Percentiles rank a stretch among this genome's conserved stretches.
Conservation (phyloP, 352 stramenopile species). For the Blastocystis sp. region DNA sequence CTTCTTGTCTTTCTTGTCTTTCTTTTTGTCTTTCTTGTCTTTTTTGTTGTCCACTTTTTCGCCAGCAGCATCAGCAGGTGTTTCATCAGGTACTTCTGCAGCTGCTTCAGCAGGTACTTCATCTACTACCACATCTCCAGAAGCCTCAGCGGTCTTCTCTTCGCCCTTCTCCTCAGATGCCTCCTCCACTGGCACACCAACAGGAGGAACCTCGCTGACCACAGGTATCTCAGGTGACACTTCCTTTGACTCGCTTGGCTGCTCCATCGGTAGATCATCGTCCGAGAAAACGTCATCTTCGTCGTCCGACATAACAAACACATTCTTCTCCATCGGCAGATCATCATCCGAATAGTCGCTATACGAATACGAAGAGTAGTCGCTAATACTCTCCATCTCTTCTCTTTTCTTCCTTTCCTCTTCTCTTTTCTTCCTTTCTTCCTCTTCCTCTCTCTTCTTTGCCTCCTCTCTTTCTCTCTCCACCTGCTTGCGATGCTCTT, state of each 20-base stretch:
- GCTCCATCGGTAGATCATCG: constrained; percentile 31
- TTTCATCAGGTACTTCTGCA: not conserved
- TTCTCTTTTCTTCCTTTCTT: not conserved
- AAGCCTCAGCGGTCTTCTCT: not conserved
- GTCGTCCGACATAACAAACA: constrained; percentile 32
- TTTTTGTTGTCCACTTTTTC: not conserved
- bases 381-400: not conserved
- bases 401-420: not conserved
- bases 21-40: constrained; percentile 1
- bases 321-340: not conserved
- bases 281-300: constrained; percentile 47
- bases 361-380: not conserved
- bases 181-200: not conserved
- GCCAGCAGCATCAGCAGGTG: not conserved
- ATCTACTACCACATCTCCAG: not conserved
- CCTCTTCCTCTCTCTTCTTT: not conserved
- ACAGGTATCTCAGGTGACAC: not conserved
- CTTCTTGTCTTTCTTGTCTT: not conserved
- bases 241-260: not conserved
- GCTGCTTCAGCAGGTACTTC: not conserved
- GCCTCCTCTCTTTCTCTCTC: not conserved
- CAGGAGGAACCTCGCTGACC: not conserved
- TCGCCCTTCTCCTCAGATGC: not conserved
- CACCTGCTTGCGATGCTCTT: not conserved
- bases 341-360: not conserved